A percentile compares a stretch with the other conserved stretches of the same genome.
Evolutionary conservation across 768 basidiomycete species (phyloP).

Genomic region (Panus rudis): DNA sequence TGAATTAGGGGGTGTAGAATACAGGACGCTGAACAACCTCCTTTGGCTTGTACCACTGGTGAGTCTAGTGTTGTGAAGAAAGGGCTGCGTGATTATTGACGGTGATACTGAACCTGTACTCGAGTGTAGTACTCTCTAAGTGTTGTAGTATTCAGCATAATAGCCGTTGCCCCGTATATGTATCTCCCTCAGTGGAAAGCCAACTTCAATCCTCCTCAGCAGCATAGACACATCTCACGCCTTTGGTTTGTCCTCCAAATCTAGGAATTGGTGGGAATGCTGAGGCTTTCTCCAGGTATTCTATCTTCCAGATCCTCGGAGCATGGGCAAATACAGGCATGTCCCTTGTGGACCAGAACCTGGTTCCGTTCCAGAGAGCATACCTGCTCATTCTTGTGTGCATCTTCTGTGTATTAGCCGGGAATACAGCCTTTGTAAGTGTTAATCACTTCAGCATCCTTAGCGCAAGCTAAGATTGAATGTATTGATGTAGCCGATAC

Average conservation of each 20-base stretch:
- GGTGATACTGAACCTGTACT: too few species aligned
- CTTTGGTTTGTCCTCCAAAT: conserved; percentile 27
- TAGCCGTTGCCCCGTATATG: conserved; percentile 43
- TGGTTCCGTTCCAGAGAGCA: conserved; percentile 45
- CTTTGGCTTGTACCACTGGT: conserved; percentile 74
- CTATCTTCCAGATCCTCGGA: conserved; percentile 41
- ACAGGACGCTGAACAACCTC: conserved; percentile 69
- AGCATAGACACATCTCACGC: conserved; percentile 33
- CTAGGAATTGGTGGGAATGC: neutral
- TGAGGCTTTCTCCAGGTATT: conserved; percentile 29
- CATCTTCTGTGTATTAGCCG: conserved; percentile 42
- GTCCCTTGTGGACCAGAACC: conserved; percentile 41
- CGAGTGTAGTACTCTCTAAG: conserved; percentile 37
- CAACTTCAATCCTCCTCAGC: conserved; percentile 29
- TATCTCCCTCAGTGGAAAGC: conserved; percentile 29
- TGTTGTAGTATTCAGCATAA: conserved; percentile 34
- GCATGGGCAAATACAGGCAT: conserved; percentile 48
- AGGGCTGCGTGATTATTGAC: too few species aligned
- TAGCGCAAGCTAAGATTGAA: neutral
- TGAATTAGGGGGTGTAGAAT: conserved; percentile 90
- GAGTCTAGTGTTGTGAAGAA: conserved; percentile 22
- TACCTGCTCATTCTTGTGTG: conserved; percentile 38
- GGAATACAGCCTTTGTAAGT: conserved; percentile 50
- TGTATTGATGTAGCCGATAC: conserved; percentile 53
- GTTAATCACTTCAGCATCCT: neutral